Percentiles rank a stretch among this genome's conserved stretches.
Evolutionary conservation across 1,139 yeast species (phyloP).

Genomic region (Magnusiomyces magnusii): DNA sequence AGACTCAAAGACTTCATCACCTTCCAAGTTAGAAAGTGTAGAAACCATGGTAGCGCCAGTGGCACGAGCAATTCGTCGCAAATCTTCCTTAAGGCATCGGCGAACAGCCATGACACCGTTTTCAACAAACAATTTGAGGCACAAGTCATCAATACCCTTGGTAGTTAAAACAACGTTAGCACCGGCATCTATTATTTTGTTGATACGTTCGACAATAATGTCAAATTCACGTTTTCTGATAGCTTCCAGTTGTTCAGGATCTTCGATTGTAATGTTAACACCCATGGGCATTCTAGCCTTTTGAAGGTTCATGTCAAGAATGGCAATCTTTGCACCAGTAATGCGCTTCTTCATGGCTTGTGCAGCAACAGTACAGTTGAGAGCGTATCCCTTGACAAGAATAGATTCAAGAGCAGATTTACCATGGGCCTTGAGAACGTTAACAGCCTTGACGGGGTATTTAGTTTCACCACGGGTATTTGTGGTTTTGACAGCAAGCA

Average conservation of each 20-base stretch:
- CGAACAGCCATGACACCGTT: slow-evolving; percentile 97
- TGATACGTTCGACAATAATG: slow-evolving; percentile 79
- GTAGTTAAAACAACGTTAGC: slow-evolving; percentile 97
- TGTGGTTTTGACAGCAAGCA: slow-evolving; percentile 83
- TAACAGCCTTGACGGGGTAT: slow-evolving; percentile 97
- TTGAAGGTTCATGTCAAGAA: slow-evolving; percentile 89
- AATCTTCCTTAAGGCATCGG: slow-evolving; percentile 94
- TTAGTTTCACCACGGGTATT: slow-evolving; percentile 81
- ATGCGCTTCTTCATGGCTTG: slow-evolving; percentile 89
- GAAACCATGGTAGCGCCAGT: slow-evolving; percentile 92
- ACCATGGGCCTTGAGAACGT: slow-evolving; percentile 94
- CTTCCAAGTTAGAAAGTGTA: slow-evolving; percentile 88
- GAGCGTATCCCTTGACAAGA: slow-evolving; percentile 87
- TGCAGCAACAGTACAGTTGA: slow-evolving; percentile 95
- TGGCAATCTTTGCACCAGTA: slow-evolving; percentile 76
- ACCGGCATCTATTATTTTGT: slow-evolving; percentile 82
- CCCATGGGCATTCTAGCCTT: slow-evolving; percentile 99
- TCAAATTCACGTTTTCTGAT: slow-evolving; percentile 93
- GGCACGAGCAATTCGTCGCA: slow-evolving; percentile 95
- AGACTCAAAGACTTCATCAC: slow-evolving; percentile 93
- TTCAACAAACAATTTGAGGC: slow-evolving; percentile 92
- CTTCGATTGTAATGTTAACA: slow-evolving; percentile 92
- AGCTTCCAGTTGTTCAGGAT: slow-evolving; percentile 95
- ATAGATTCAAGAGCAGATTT: slow-evolving; percentile 82
- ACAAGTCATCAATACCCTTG: slow-evolving; percentile 95